Evolutionary conservation across 2,329 filamentous ascomycete species (phyloP), one percentile per base, ranked within the genome.

Genomic region (Colletotrichum cordylinicola): DNA sequence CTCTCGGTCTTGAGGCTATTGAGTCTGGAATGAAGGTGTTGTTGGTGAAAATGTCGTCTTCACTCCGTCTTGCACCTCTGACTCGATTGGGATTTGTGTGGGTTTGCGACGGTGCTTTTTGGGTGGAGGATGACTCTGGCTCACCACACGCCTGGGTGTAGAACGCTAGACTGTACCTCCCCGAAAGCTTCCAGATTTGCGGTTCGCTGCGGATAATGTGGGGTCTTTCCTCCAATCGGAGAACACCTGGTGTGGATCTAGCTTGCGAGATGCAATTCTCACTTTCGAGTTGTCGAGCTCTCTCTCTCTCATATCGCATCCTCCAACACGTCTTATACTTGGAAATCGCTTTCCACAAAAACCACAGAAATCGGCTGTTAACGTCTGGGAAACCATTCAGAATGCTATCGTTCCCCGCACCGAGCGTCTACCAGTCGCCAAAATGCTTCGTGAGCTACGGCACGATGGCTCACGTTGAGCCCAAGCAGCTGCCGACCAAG

Each of bases 371-470:
- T 1, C 21, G 21, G 15, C 12, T 3, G 8, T 8, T 56, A 27
- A 13, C 21, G 6, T 27, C 13, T 1, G 37, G 15, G 24, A 4
- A 24, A 10, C 1, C 7, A 15, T 56, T 61, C 56, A 77, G 29
- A 12, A 91, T 91, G 89, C 82, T 90, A 35, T 83, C 87, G 0
- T 84, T 89, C 21, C 79, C 85, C 15, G 79, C 83, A 4, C 84
- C 87, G 2, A 88, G 87, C 4, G 83, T 90, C 65, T 90, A 91
- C 77, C 89, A 90, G 79, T 82, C 86, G 52, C 87, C 91, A 70
- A 97, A 94, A 89, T 96, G 94, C 84, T 93, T 91, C 83, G 93
- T 95, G 78, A 94, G 93, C 1, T 91, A 94, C 80, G 92, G 92
- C 55, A 87, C 88, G 15, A 91, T 96, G 83, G 87, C 88, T 35